Conservation (phyloP, 805 yeast species). For the Candida ulmi region DNA sequence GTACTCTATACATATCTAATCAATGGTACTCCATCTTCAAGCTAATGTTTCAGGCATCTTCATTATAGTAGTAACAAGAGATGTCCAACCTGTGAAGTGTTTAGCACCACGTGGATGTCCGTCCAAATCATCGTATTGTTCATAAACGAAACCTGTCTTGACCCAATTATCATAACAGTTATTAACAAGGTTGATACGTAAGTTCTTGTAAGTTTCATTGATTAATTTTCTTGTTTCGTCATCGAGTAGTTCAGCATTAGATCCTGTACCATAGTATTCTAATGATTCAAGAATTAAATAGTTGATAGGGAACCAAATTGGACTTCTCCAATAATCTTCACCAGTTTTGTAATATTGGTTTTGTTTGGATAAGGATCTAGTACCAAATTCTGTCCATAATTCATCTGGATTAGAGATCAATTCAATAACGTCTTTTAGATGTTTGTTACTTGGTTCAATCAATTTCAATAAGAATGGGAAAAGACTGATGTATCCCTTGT, state of each 20-base stretch:
- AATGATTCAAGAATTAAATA: slow-evolving; percentile 73
- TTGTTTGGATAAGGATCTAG: slow-evolving; percentile 69
- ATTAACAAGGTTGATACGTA: slow-evolving; percentile 61
- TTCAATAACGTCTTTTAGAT: slow-evolving; percentile 48
- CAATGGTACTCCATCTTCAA: too few species aligned
- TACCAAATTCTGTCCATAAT: slow-evolving; percentile 74
- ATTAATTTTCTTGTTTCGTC: slow-evolving; percentile 28
- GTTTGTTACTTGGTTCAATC: slow-evolving; percentile 41
- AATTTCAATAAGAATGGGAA: slow-evolving; percentile 79
- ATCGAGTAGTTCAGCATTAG: slow-evolving; percentile 21
- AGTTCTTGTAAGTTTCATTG: slow-evolving; percentile 44
- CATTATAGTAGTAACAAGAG: slow-evolving; percentile 76
- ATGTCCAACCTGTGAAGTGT: slow-evolving; percentile 94
- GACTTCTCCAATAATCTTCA: slow-evolving; percentile 95
- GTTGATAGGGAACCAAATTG: slow-evolving; percentile 90
- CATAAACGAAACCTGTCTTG: slow-evolving; percentile 81
- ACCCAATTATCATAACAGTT: slow-evolving; percentile 70
- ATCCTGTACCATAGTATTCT: slow-evolving; percentile 41
- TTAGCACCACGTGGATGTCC: slow-evolving; percentile 80
- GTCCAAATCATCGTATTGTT: slow-evolving; percentile 73
- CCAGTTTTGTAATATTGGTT: slow-evolving; percentile 65
- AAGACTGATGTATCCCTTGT: slow-evolving; percentile 79
- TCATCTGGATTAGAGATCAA: slow-evolving; percentile 63
- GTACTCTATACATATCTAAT: too few species aligned
- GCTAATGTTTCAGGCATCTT: slow-evolving; percentile 55